A percentile compares a stretch with the other conserved stretches of the same genome.
Conservation (phyloP, 345 rosid genomes). For the Syzygium oleosum region DNA sequence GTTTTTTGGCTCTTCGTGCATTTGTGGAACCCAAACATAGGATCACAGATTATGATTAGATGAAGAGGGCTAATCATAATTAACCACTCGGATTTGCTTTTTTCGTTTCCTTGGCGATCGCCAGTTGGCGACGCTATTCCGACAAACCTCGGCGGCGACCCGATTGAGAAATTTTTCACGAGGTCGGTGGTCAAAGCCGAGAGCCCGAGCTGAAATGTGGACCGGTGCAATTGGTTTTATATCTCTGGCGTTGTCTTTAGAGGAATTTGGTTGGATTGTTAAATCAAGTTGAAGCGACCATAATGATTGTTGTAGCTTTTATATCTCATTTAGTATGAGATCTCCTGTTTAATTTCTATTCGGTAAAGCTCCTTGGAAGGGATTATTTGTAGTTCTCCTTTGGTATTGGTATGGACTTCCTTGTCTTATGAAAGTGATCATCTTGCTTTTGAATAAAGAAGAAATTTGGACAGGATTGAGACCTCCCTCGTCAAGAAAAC, state of each 20-base stretch:
- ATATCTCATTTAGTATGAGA: background rate
- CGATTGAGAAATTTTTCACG: background rate
- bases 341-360: background rate
- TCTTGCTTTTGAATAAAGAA: background rate
- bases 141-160: background rate
- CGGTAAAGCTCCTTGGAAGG: background rate
- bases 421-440: background rate
- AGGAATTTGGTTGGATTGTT: background rate
- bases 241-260: background rate
- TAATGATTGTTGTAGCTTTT: background rate
- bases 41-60: background rate
- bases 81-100: background rate
- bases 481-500: too few relatives aligned
- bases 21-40: background rate
- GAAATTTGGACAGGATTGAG: too few relatives aligned
- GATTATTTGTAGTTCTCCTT: background rate
- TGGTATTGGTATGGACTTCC: background rate
- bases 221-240: background rate
- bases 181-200: background rate
- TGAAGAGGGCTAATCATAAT: background rate
- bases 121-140: background rate
- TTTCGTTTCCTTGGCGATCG: background rate
- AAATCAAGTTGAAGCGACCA: background rate
- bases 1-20: background rate
- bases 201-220: background rate